These are phyloP conservation scores for Chrysoporthe deuterocubensis DNA, from an alignment of 2,329 filamentous ascomycete species.

Conservation along the genomic window DNA sequence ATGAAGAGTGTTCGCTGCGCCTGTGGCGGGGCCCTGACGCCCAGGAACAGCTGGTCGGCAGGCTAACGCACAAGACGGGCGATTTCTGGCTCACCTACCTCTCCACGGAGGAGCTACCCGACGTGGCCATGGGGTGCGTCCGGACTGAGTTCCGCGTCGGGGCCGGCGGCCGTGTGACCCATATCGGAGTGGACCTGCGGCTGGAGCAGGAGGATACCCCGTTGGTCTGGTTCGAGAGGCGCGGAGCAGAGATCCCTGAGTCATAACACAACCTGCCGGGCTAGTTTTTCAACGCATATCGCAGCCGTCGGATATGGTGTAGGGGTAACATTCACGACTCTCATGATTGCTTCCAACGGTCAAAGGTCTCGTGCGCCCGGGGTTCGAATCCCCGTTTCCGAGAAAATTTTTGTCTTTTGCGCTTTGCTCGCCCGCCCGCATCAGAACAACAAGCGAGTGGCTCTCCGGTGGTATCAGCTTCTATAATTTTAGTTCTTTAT, in stretches of 20 bases:
- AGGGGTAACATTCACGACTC: conserved; percentile 6
- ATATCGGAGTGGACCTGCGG: conserved; percentile 24
- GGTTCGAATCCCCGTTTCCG: conserved; percentile 6
- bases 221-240: conserved; percentile 27
- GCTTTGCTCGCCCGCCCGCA: too few species aligned
- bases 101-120: conserved; percentile 1
- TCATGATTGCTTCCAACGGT: background rate
- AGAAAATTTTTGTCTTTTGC: background rate
- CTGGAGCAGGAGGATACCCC: conserved; percentile 23
- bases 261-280: too few species aligned
- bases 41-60: background rate
- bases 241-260: background rate
- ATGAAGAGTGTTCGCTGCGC: background rate
- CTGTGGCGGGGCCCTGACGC: background rate
- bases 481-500: background rate
- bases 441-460: background rate
- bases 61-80: conserved; percentile 17
- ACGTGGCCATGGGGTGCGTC: background rate
- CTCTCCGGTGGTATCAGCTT: background rate
- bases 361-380: conserved; percentile 1
- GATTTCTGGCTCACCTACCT: conserved; percentile 18
- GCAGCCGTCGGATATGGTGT: background rate
- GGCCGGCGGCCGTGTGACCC: conserved; percentile 20
- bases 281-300: background rate
- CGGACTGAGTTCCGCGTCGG: conserved; percentile 25